A percentile compares a stretch with the other conserved stretches of the same genome.
Evolutionary conservation across 2,329 filamentous ascomycete genomes (phyloP).

Genomic region (Claviceps fusiformis): DNA sequence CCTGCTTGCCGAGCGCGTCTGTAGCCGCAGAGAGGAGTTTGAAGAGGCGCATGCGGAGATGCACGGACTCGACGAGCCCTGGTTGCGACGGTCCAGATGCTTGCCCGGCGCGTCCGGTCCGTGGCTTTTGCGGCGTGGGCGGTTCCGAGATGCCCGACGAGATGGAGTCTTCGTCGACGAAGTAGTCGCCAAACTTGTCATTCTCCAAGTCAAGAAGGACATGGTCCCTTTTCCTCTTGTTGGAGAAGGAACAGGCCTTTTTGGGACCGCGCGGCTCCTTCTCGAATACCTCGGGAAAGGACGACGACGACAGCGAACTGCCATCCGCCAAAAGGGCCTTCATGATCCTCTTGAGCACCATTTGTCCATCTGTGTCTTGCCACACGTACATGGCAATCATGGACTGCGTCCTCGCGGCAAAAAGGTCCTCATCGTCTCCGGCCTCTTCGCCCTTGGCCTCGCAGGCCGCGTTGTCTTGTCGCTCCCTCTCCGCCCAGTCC

Average conservation of each 20-base stretch:
- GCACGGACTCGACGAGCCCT: conserved; percentile 38
- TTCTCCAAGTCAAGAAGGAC: conserved; percentile 45
- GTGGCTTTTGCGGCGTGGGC: conserved; percentile 28
- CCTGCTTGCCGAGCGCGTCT: conserved; percentile 29
- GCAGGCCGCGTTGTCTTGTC: conserved; percentile 28
- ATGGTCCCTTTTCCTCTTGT: conserved; percentile 35
- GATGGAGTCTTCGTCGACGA: conserved; percentile 38
- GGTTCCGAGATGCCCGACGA: conserved; percentile 33
- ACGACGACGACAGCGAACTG: conserved; percentile 31
- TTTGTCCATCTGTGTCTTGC: conserved; percentile 29
- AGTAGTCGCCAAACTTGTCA: conserved; percentile 46
- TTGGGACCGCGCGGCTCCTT: conserved; percentile 38
- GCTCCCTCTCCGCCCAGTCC: conserved; percentile 49
- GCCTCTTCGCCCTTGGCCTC: conserved; percentile 6
- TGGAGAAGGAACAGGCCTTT: conserved; percentile 18
- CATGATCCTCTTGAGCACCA: conserved; percentile 40
- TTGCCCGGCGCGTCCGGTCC: conserved; percentile 11
- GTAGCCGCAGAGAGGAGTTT: conserved; percentile 36
- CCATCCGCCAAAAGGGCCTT: conserved; percentile 58
- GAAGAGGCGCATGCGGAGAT: conserved; percentile 50
- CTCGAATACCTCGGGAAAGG: conserved; percentile 54
- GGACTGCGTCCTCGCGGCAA: conserved; percentile 31
- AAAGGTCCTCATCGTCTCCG: conserved; percentile 12
- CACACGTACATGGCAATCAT: conserved; percentile 49
- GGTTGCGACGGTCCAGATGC: conserved; percentile 12